Conservation (phyloP, 345 rosid species). For the Sonneratia alba region DNA sequence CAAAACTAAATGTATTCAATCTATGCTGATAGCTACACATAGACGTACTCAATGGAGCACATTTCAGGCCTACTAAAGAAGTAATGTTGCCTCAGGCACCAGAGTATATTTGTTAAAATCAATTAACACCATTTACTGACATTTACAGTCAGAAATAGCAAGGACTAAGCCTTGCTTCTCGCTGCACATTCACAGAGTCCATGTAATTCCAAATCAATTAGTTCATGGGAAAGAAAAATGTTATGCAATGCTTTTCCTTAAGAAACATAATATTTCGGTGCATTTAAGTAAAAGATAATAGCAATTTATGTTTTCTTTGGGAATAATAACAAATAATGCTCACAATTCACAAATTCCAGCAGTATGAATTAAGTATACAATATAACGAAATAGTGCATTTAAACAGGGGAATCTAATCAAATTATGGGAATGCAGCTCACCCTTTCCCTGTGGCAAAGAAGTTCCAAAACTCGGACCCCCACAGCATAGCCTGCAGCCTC, state of each 20-base stretch:
- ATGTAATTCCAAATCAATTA: not conserved
- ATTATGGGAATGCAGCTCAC: slow-evolving; percentile 18
- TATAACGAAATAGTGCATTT: not conserved
- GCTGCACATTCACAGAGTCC: not conserved
- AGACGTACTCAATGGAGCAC: not conserved
- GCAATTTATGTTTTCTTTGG: not conserved
- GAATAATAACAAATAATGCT: not conserved
- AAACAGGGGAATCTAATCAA: not conserved
- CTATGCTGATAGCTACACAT: too few relatives aligned
- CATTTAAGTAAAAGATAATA: not conserved
- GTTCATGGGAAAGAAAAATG: not conserved
- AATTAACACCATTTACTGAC: not conserved
- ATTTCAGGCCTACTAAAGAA: not conserved
- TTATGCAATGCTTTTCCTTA: not conserved
- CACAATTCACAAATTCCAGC: not conserved
- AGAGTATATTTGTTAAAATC: not conserved
- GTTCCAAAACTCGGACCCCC: slow-evolving; percentile 83
- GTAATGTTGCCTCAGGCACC: not conserved
- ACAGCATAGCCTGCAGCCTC: slow-evolving; percentile 97
- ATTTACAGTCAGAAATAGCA: not conserved
- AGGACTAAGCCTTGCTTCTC: not conserved
- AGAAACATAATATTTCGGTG: not conserved
- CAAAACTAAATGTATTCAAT: not conserved
- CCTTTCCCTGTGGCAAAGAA: slow-evolving; percentile 85
- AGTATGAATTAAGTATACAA: not conserved